Percentiles rank a stretch among this genome's conserved stretches.
These are phyloP conservation scores for Termitomyces eurrhizus DNA, from an alignment of 768 basidiomycete genomes.

Conservation along the genomic window DNA sequence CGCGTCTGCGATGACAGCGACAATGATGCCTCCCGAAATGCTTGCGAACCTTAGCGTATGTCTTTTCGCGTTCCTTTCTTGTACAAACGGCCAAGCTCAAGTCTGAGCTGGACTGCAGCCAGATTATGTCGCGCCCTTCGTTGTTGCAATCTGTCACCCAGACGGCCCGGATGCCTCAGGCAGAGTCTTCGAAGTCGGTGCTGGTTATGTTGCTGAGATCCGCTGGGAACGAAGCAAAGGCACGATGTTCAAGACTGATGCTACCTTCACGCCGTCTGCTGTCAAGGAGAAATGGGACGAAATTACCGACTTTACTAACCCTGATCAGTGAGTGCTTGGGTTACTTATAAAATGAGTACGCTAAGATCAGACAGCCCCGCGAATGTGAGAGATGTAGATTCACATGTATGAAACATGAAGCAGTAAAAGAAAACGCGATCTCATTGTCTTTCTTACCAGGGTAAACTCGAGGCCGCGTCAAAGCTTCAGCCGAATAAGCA, in stretches of 20 bases:
- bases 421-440: too few species aligned
- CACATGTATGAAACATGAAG: constrained; percentile 33
- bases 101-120: constrained; percentile 47
- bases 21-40: constrained; percentile 92
- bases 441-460: constrained; percentile 23
- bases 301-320: constrained; percentile 72
- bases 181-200: constrained; percentile 89
- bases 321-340: constrained; percentile 55
- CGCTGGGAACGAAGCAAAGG: constrained; percentile 93
- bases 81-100: not conserved
- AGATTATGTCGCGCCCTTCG: constrained; percentile 89
- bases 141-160: constrained; percentile 82
- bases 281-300: constrained; percentile 84
- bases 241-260: constrained; percentile 84
- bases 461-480: constrained; percentile 61
- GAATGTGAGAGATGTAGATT: constrained; percentile 58
- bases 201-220: constrained; percentile 87
- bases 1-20: constrained; percentile 96
- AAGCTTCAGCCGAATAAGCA: constrained; percentile 66
- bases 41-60: constrained; percentile 78
- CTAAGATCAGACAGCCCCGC: constrained; percentile 49
- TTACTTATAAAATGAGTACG: not conserved
- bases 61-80: not conserved
- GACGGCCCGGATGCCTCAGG: constrained; percentile 78
- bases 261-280: constrained; percentile 90